Evolutionary conservation across 192 early-diverging fungal genomes (phyloP).

Genomic region (Ambispora gerdemannii): DNA sequence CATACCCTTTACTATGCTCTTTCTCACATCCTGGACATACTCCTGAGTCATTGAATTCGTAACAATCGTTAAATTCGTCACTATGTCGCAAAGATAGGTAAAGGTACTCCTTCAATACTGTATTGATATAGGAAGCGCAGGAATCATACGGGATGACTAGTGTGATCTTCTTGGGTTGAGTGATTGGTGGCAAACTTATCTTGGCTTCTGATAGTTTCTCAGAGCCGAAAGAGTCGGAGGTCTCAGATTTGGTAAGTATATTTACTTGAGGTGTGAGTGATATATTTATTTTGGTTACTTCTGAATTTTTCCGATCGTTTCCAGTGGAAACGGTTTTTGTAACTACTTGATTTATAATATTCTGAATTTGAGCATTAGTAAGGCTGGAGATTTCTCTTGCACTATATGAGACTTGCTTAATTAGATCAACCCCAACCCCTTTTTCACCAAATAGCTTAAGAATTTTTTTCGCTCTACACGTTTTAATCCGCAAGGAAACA

Average conservation of each 20-base stretch:
- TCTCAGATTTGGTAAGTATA: not conserved
- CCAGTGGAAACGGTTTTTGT: too few relatives aligned
- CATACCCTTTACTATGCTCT: too few relatives aligned
- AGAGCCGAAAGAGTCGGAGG: too few relatives aligned
- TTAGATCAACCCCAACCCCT: slow-evolving; percentile 11
- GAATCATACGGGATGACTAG: not conserved
- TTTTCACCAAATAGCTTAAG: slow-evolving; percentile 3
- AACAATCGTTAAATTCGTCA: not conserved
- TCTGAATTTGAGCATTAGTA: not conserved
- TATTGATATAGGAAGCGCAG: not conserved
- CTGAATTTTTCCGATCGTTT: too few relatives aligned
- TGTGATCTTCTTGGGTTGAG: not conserved
- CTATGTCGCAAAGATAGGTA: not conserved
- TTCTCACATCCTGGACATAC: not conserved
- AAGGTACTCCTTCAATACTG: slow-evolving; percentile 1
- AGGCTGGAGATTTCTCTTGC: slow-evolving; percentile 7
- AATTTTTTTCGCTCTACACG: slow-evolving; percentile 16
- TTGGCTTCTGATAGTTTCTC: too few relatives aligned
- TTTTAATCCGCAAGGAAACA: slow-evolving; percentile 1
- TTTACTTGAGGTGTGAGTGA: not conserved
- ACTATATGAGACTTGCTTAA: slow-evolving; percentile 14
- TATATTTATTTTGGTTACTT: too few relatives aligned
- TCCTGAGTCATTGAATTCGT: not conserved
- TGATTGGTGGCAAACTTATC: not conserved
- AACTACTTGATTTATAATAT: not conserved